Evolutionary conservation across 2,329 filamentous ascomycete species (phyloP).

Genomic region (Peltaster fructicola): DNA sequence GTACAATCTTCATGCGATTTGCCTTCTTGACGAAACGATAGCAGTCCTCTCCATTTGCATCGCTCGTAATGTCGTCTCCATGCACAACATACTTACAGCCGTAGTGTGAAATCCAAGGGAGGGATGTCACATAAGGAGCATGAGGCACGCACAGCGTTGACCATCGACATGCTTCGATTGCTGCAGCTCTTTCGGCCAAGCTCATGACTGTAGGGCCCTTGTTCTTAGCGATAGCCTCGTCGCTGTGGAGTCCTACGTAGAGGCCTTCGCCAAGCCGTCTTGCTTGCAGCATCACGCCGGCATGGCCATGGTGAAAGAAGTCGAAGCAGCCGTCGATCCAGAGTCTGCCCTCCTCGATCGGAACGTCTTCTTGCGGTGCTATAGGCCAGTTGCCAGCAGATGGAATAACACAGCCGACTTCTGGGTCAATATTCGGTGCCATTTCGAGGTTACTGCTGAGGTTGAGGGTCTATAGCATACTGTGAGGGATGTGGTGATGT

Average conservation of each 20-base stretch:
- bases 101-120: slow-evolving; percentile 89
- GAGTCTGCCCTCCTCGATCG: slow-evolving; percentile 52
- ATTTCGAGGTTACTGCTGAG: slow-evolving; percentile 1
- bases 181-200: slow-evolving; percentile 73
- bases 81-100: slow-evolving; percentile 93
- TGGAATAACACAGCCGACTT: slow-evolving; percentile 27
- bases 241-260: slow-evolving; percentile 83
- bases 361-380: slow-evolving; percentile 41
- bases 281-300: slow-evolving; percentile 90
- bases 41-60: slow-evolving; percentile 84
- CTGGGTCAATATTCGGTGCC: slow-evolving; percentile 16
- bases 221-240: slow-evolving; percentile 88
- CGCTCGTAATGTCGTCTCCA: slow-evolving; percentile 92
- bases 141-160: slow-evolving; percentile 65
- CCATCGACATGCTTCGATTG: slow-evolving; percentile 91
- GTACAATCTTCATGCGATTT: slow-evolving; percentile 87
- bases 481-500: no score
- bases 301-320: slow-evolving; percentile 96
- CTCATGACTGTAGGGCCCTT: slow-evolving; percentile 98
- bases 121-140: slow-evolving; percentile 85
- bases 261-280: slow-evolving; percentile 79
- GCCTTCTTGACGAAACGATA: slow-evolving; percentile 96
- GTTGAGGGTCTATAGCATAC: no score
- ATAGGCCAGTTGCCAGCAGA: slow-evolving; percentile 43
- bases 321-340: slow-evolving; percentile 99